These are phyloP conservation scores for Linum usitatissimum DNA, from an alignment of 345 rosid species.

Conservation along the genomic window DNA sequence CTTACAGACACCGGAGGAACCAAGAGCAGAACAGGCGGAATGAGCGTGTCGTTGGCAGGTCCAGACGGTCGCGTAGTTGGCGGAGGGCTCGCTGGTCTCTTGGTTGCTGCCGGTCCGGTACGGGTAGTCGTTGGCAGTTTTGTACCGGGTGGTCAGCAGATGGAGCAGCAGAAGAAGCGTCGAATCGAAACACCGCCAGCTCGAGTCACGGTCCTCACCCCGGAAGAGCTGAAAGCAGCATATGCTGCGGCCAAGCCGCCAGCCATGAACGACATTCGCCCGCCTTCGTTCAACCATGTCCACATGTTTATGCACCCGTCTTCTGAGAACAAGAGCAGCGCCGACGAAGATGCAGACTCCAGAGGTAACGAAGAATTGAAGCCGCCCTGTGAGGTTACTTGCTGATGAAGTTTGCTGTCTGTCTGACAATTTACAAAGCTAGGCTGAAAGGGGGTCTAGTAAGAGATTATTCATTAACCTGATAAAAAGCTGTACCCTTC, in stretches of 20 bases:
- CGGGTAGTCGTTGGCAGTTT: constrained; percentile 85
- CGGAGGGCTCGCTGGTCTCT: constrained; percentile 81
- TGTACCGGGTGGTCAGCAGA: constrained; percentile 51
- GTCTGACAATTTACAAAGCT: neutral
- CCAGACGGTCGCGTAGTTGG: constrained; percentile 92
- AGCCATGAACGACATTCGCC: constrained; percentile 6
- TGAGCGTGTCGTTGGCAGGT: constrained; percentile 89
- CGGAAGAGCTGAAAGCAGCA: constrained; percentile 27
- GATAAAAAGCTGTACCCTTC: constrained; percentile 1
- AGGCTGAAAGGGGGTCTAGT: too few relatives aligned
- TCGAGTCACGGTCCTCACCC: constrained; percentile 21
- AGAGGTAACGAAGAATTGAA: constrained; percentile 28
- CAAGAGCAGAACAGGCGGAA: constrained; percentile 87
- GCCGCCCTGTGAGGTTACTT: constrained; percentile 40
- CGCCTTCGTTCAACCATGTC: neutral
- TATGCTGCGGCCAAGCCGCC: constrained; percentile 47
- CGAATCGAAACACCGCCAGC: constrained; percentile 23
- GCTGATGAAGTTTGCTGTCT: constrained; percentile 17
- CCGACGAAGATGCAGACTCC: constrained; percentile 19
- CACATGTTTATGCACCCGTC: neutral
- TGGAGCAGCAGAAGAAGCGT: constrained; percentile 61
- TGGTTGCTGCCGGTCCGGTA: constrained; percentile 90
- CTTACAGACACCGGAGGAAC: constrained; percentile 64
- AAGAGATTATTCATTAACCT: neutral
- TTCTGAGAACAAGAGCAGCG: constrained; percentile 27